Evolutionary conservation across 2,329 filamentous ascomycete genomes (phyloP), one percentile per base, ranked within the genome.

Genomic region (Xylaria sp.): DNA sequence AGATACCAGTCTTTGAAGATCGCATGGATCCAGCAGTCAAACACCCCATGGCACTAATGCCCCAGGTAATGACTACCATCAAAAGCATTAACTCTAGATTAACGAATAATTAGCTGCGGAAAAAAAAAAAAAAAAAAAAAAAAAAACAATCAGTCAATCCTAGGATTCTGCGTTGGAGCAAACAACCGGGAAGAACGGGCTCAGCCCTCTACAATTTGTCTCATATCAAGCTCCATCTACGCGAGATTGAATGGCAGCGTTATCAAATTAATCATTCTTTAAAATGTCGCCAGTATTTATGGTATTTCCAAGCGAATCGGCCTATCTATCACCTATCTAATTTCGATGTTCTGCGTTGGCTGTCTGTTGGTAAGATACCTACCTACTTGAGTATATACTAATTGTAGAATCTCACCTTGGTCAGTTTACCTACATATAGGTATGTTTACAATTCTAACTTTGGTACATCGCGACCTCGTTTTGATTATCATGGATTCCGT

Each of bases 311-410:
- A n/a, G 18, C 28, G 23, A 37, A 37, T 28, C 3, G n/a, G 10
- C 1, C 18, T 37, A 39, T 13, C 18, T 37, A 39, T 37, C 28
- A 23, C 6, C 34, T 56, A 23, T 18, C 31, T 34, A 18, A n/a
- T 15, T 55, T 46, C 8, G 15, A 20, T 44, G 13, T 18, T 37
- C 25, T 25, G 18, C 25, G 55, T 20, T 25, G 10, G 25, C 41
- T 39, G 23, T 18, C 46, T 28, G 25, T 31, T 18, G 23, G 56
- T 8, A 44, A 46, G 34, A 48, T 58, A 46, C 48, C 23, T 58
- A 46, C 44, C 18, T 54, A 55, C 55, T 9, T 58, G 31, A 46
- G 23, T 58, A 46, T 57, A 34, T 54, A 55, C 55, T 9, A 25
- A 18, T 18, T 46, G 56, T 58, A 28, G 6, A 28, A 13, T 18